A percentile compares a stretch with the other conserved stretches of the same genome.
Evolutionary conservation across 2,329 filamentous ascomycete species (phyloP).

Genomic region (Cladosporium sp.): DNA sequence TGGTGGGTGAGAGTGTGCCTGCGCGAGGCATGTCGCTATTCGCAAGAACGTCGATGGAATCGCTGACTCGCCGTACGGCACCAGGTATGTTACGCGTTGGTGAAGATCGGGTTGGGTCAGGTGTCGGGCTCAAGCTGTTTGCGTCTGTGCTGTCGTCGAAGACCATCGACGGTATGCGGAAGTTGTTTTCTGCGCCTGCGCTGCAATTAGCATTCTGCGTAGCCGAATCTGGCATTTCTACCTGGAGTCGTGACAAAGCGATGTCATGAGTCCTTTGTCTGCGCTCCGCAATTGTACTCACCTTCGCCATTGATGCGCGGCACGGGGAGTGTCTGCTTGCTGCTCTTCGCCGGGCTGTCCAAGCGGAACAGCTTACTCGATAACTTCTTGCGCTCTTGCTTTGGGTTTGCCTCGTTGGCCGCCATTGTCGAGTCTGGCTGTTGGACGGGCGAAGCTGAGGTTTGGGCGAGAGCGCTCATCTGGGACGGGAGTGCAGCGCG

Average conservation of each 20-base stretch:
- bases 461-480: constrained; percentile 17
- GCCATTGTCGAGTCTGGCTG: constrained; percentile 6
- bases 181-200: constrained; percentile 13
- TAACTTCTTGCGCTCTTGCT: constrained; percentile 11
- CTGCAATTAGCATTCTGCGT: constrained; percentile 2
- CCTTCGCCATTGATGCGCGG: constrained; percentile 19
- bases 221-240: neutral
- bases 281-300: constrained; percentile 15
- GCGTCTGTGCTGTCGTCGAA: constrained; percentile 16
- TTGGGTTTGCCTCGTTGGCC: constrained; percentile 7
- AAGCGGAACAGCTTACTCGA: constrained; percentile 19
- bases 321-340: neutral
- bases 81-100: constrained; percentile 12
- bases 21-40: constrained; percentile 15
- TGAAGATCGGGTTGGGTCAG: constrained; percentile 4
- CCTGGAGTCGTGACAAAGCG: constrained; percentile 2
- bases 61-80: constrained; percentile 16
- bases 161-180: constrained; percentile 20
- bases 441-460: constrained; percentile 17
- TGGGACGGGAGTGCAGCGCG: constrained; percentile 8
- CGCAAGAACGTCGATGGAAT: constrained; percentile 15
- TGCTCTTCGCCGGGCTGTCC: constrained; percentile 16
- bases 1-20: constrained; percentile 15
- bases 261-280: neutral
- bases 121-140: neutral